Evolutionary conservation across 176 grass and related monocot genomes (phyloP).

Genomic region (Thalia dealbata): DNA sequence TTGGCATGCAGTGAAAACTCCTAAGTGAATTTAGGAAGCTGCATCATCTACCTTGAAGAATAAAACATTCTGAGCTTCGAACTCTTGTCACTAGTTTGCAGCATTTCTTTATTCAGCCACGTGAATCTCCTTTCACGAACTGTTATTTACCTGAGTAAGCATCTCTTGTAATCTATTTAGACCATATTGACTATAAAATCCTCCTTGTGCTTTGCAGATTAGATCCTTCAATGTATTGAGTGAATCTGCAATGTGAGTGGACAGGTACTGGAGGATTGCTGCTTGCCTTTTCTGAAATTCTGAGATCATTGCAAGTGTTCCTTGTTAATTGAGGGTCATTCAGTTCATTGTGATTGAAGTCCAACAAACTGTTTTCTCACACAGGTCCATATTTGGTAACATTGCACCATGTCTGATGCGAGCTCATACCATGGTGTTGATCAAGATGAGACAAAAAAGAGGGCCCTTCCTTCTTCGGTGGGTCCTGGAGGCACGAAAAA

Average conservation of each 20-base stretch:
- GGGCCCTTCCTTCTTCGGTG: conserved; percentile 56
- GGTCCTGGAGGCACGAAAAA: conserved; percentile 30
- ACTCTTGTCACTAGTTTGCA: background rate
- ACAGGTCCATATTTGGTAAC: background rate
- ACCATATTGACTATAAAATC: background rate
- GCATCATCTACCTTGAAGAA: background rate
- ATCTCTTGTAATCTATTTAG: background rate
- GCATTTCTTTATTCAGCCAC: background rate
- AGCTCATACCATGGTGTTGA: conserved; percentile 16
- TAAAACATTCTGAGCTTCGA: background rate
- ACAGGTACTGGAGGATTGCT: background rate
- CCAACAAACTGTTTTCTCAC: conserved; percentile 3
- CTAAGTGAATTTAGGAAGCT: no score
- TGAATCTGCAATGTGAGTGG: background rate
- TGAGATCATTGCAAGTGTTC: background rate
- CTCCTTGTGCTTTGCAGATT: no score
- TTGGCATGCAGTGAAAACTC: background rate
- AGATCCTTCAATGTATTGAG: background rate
- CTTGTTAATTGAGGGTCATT: background rate
- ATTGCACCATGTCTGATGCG: conserved; percentile 33
- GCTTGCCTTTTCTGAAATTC: background rate
- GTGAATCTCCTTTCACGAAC: background rate
- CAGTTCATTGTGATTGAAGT: background rate
- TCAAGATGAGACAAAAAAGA: conserved; percentile 24
- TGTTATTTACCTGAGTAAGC: background rate